phyloP scores from a whole-genome alignment of 345 rosid genomes.

The Corchorus olitorius region DNA sequence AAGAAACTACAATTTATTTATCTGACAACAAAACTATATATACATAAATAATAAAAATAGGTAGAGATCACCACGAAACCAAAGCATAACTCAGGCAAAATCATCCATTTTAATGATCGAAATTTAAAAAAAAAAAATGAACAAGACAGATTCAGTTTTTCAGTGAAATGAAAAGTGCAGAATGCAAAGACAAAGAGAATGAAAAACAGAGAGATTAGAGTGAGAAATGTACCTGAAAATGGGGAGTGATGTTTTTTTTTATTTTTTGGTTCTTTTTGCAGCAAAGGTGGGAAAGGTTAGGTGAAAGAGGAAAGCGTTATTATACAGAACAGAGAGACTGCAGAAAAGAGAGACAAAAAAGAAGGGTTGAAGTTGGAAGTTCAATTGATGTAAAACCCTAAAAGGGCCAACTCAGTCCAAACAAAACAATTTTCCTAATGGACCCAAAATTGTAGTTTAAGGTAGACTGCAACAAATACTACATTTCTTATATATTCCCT shows the following conservation, averaged over 20 bases:
- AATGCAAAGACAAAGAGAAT: not conserved
- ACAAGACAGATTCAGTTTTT: not conserved
- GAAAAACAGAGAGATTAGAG: not conserved
- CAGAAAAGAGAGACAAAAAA: too few relatives aligned
- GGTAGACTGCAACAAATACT: too few relatives aligned
- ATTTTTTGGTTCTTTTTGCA: too few relatives aligned
- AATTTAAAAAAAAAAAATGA: not conserved
- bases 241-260: too few relatives aligned
- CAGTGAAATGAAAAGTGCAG: not conserved
- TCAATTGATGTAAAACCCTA: too few relatives aligned
- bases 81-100: not conserved
- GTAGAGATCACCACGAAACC: not conserved
- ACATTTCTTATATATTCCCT: too few relatives aligned
- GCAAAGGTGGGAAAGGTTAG: not conserved
- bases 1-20: not conserved
- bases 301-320: not conserved
- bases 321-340: too few relatives aligned
- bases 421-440: too few relatives aligned
- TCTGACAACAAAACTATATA: not conserved
- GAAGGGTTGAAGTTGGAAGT: too few relatives aligned
- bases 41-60: not conserved
- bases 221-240: not conserved
- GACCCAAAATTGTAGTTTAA: too few relatives aligned
- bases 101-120: not conserved
- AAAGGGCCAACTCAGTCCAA: too few relatives aligned